Evolutionary conservation across 1,139 yeast genomes (phyloP), one percentile per base, ranked within the genome.

Genomic region (Nadsonia commutata): DNA sequence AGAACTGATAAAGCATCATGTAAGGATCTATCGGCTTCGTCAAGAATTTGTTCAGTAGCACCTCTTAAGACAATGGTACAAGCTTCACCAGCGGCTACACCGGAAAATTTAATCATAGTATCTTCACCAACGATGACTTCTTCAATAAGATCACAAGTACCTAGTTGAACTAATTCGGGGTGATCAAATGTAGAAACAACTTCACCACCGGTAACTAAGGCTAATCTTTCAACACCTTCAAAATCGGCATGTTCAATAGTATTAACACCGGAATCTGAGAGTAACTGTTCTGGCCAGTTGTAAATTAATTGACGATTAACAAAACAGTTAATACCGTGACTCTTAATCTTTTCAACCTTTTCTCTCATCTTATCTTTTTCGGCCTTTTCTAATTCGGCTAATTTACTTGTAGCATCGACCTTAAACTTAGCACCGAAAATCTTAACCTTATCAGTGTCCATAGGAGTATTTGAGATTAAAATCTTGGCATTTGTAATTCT

Each of bases 211-310:
- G 97, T 88, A 20, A 88, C 98, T 41, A 90, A 70, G 3, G 98
- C 95, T 53, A 90, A 73, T 60, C 98, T 79, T 68, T 90, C 98
- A 47, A 90, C 86, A 55, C 98, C 99, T 58, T 85, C 98, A 55
- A 93, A 93, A 64, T 93, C 99, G 18, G 98, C 98, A 59, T 93
- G 98, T 66, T 90, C 98, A 51, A 90, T 85, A 31, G 96, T 79
- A 64, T 85, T 88, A 56, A 90, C 82, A 46, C 80, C 78, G 39
- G 85, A 65, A 56, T 90, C 98, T 5, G 94, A 75, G 58, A 90
- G 84, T 52, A 90, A 70, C 63, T 85, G 96, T 65, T 90, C 98
- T 23, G 99, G 98, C 73, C 90, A 93, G 66, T 90, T 96, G 66
- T 90, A 93, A 57, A 90, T 90, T 57, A 93, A 75, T 64, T 90